Conservation (phyloP, 345 rosid genomes). For the Aegle marmelos region DNA sequence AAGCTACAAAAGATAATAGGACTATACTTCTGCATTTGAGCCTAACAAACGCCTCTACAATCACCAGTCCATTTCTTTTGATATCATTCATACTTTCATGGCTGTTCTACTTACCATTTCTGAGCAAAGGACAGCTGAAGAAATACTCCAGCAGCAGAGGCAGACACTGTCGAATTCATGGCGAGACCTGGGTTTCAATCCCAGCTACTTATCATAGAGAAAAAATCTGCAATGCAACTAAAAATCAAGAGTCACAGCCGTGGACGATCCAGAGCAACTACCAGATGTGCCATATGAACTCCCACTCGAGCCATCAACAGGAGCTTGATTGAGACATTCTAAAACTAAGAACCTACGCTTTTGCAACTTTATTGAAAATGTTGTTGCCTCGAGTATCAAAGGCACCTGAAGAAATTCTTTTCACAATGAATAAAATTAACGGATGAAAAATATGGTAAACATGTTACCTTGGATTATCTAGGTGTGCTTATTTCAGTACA, state of each 20-base stretch:
- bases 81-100: background rate
- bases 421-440: background rate
- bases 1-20: background rate
- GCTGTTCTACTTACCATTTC: background rate
- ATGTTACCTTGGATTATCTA: background rate
- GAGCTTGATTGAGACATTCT: constrained; percentile 94
- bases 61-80: background rate
- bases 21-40: background rate
- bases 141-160: background rate
- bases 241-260: constrained; percentile 63
- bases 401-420: constrained; percentile 55
- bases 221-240: constrained; percentile 29
- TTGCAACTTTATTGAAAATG: constrained; percentile 78
- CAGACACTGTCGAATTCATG: background rate
- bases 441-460: background rate
- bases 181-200: background rate
- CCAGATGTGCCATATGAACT: constrained; percentile 70
- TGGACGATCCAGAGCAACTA: constrained; percentile 63
- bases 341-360: constrained; percentile 73
- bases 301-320: constrained; percentile 87
- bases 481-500: background rate
- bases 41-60: background rate
- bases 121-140: background rate
- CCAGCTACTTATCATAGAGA: background rate
- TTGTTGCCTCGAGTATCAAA: constrained; percentile 73